phyloP scores from a whole-genome alignment of 2,329 filamentous ascomycete genomes.

The Pestalotiopsis sp. region DNA sequence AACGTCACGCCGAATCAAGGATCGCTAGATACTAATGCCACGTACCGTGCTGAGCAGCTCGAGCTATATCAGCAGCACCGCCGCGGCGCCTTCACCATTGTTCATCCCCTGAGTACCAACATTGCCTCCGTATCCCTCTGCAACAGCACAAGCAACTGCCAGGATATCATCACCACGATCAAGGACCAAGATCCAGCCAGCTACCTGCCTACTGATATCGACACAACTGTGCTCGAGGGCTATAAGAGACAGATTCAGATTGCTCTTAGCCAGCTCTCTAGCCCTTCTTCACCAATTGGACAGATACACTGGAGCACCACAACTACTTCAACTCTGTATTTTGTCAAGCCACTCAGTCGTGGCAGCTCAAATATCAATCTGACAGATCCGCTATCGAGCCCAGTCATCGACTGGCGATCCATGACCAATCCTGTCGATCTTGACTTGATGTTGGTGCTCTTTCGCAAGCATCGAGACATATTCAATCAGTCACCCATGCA shows the following conservation, averaged over 20 bases:
- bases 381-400: constrained; percentile 34
- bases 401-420: constrained; percentile 41
- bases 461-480: constrained; percentile 36
- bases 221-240: constrained; percentile 39
- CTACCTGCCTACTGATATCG: constrained; percentile 35
- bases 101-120: constrained; percentile 16
- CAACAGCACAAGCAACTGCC: constrained; percentile 32
- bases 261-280: constrained; percentile 31
- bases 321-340: constrained; percentile 31
- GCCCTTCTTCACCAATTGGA: constrained; percentile 27
- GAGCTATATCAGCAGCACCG: constrained; percentile 30
- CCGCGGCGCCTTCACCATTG: constrained; percentile 18
- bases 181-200: constrained; percentile 33
- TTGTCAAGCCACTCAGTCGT: constrained; percentile 41
- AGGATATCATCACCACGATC: constrained; percentile 28
- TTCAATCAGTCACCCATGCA: constrained; percentile 18
- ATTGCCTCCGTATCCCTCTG: constrained; percentile 35
- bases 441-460: constrained; percentile 34
- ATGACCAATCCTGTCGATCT: constrained; percentile 41
- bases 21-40: constrained; percentile 33
- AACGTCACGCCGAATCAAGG: constrained; percentile 30
- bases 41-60: constrained; percentile 34
- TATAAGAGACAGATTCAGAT: constrained; percentile 38
- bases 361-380: constrained; percentile 41
- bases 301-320: constrained; percentile 36